phyloP scores from a whole-genome alignment of 306 rosid species.

The Trifolium fragiferum region DNA sequence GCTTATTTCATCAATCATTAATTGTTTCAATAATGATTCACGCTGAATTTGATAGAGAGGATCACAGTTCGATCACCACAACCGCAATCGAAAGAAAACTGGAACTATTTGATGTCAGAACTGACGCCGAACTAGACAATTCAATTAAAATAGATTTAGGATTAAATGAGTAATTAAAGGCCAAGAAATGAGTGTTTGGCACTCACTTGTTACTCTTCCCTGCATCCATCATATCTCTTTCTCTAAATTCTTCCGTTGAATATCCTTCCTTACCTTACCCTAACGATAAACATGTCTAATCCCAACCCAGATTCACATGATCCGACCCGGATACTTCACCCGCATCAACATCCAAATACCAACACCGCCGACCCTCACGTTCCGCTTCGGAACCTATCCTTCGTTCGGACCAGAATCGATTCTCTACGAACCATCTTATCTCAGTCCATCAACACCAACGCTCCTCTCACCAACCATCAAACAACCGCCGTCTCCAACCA shows the following conservation, averaged over 20 bases:
- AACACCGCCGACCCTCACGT: conserved; percentile 41
- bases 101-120: too few species aligned
- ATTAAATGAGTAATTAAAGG: too few species aligned
- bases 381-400: conserved; percentile 66
- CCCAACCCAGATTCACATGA: conserved; percentile 28
- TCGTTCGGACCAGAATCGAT: conserved; percentile 58
- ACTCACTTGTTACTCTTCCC: not conserved
- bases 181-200: too few species aligned
- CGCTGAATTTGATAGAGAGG: too few species aligned
- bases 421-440: conserved; percentile 62
- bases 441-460: conserved; percentile 51
- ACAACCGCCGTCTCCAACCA: conserved; percentile 61
- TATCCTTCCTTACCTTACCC: not conserved
- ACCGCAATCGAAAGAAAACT: too few species aligned
- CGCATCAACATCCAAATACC: conserved; percentile 3
- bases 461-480: conserved; percentile 50
- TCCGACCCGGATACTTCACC: conserved; percentile 5
- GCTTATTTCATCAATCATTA: too few species aligned
- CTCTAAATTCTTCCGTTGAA: conserved; percentile 8
- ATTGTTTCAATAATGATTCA: too few species aligned
- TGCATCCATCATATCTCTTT: not conserved
- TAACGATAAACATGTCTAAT: conserved; percentile 17
- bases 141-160: too few species aligned
- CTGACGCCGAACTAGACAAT: too few species aligned
- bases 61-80: too few species aligned